These are phyloP conservation scores for Paxillus involutus DNA, from an alignment of 768 basidiomycete species.

Conservation along the genomic window DNA sequence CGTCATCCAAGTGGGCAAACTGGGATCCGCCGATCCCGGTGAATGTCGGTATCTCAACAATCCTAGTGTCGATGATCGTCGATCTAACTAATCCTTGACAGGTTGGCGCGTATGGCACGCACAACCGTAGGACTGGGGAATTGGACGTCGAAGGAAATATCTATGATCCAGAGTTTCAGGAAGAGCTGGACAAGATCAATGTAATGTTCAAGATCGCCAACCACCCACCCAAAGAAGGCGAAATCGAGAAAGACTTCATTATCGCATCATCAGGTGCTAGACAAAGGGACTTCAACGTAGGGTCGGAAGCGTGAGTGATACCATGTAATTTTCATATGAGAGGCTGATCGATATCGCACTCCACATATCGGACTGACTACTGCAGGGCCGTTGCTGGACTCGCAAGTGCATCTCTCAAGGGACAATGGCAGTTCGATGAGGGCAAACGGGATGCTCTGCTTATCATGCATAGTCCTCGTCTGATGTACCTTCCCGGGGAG, in stretches of 20 bases:
- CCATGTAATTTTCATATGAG: background rate
- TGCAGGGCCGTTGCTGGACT: slow-evolving; percentile 23
- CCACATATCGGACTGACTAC: background rate
- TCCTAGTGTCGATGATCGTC: background rate
- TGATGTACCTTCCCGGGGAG: slow-evolving; percentile 15
- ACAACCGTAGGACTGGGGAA: slow-evolving; percentile 30
- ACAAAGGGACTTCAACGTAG: slow-evolving; percentile 5
- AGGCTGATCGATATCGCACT: no score
- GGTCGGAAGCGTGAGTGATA: slow-evolving; percentile 21
- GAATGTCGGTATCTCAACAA: slow-evolving; percentile 23
- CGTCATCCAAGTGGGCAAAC: slow-evolving; percentile 37
- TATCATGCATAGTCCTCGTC: slow-evolving; percentile 32
- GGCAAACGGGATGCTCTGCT: slow-evolving; percentile 35
- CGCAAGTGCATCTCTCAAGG: slow-evolving; percentile 31
- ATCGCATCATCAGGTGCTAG: slow-evolving; percentile 25
- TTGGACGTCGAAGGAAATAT: slow-evolving; percentile 33
- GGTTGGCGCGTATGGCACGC: slow-evolving; percentile 36
- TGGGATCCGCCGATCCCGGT: slow-evolving; percentile 37
- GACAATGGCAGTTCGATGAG: slow-evolving; percentile 33
- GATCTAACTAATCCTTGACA: slow-evolving; percentile 1
- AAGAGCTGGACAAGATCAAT: slow-evolving; percentile 8
- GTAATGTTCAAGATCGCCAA: slow-evolving; percentile 5
- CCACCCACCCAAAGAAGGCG: slow-evolving; percentile 10
- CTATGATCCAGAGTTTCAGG: slow-evolving; percentile 22
- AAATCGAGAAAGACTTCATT: slow-evolving; percentile 22